Evolutionary conservation across 1,284 basidiomycete genomes (phyloP).

Genomic region (Omphalotus olearius): DNA sequence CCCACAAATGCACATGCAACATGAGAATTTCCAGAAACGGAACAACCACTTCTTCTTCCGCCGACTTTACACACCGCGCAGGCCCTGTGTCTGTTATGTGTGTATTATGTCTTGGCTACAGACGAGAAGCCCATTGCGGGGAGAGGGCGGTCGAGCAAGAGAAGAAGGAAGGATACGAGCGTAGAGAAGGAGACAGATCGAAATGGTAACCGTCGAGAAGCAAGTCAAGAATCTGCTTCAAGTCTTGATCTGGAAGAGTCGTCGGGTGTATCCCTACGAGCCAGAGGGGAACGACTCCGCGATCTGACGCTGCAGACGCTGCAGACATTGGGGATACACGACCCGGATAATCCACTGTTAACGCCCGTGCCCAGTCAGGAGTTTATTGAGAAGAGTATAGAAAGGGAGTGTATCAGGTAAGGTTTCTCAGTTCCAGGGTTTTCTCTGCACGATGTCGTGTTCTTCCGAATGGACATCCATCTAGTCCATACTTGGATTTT

Average conservation of each 20-base stretch:
- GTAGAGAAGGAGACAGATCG: slow-evolving; percentile 4
- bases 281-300: slow-evolving; percentile 29
- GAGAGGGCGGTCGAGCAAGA: slow-evolving; percentile 22
- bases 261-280: slow-evolving; percentile 27
- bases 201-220: no score
- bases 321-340: slow-evolving; percentile 57
- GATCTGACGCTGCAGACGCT: slow-evolving; percentile 65
- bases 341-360: slow-evolving; percentile 50
- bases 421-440: not conserved
- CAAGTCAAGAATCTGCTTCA: not conserved
- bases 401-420: slow-evolving; percentile 61
- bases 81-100: slow-evolving; percentile 65
- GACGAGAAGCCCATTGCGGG: slow-evolving; percentile 28
- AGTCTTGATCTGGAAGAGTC: not conserved
- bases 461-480: no score
- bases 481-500: no score
- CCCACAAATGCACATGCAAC: no score
- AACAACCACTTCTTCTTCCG: slow-evolving; percentile 7
- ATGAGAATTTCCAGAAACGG: no score
- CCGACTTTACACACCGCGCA: slow-evolving; percentile 30
- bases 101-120: slow-evolving; percentile 58
- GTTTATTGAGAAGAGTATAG: slow-evolving; percentile 54
- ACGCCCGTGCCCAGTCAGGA: slow-evolving; percentile 50
- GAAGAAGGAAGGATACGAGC: not conserved
- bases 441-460: not conserved